These are phyloP conservation scores for Chlorella sp. DNA, from an alignment of 139 green algal genomes.

Conservation along the genomic window DNA sequence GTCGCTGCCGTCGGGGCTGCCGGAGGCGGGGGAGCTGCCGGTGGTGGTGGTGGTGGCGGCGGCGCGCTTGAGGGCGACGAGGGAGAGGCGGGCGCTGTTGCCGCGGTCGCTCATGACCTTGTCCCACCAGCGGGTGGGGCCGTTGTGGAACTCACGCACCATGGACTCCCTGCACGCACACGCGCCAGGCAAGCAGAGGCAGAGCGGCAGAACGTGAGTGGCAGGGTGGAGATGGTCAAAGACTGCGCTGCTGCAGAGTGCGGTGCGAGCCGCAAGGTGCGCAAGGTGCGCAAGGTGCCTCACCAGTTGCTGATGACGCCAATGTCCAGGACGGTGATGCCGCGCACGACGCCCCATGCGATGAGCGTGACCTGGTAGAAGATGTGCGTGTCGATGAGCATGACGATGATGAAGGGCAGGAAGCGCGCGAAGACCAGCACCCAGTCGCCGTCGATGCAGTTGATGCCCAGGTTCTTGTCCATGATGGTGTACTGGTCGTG, in stretches of 20 bases:
- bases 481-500: constrained; percentile 1
- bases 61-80: constrained; percentile 11
- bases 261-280: too few species aligned
- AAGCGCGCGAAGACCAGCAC: constrained; percentile 23
- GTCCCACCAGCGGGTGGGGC: constrained; percentile 15
- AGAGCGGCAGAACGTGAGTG: too few species aligned
- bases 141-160: background rate
- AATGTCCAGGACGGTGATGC: constrained; percentile 39
- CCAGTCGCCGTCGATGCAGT: constrained; percentile 37
- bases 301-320: constrained; percentile 25
- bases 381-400: constrained; percentile 32
- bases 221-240: too few species aligned
- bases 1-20: too few species aligned
- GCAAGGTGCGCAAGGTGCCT: too few species aligned
- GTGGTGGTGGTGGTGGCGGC: too few species aligned
- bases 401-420: constrained; percentile 31
- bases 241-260: too few species aligned
- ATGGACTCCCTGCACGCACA: background rate
- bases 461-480: background rate
- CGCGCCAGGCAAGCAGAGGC: too few species aligned
- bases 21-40: too few species aligned
- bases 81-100: constrained; percentile 30
- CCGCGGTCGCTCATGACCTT: constrained; percentile 26
- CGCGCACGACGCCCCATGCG: constrained; percentile 18
- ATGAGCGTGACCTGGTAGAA: constrained; percentile 38